These are phyloP conservation scores for Platanus orientalis DNA, from an alignment of 164 flowering plant species.

Conservation along the genomic window DNA sequence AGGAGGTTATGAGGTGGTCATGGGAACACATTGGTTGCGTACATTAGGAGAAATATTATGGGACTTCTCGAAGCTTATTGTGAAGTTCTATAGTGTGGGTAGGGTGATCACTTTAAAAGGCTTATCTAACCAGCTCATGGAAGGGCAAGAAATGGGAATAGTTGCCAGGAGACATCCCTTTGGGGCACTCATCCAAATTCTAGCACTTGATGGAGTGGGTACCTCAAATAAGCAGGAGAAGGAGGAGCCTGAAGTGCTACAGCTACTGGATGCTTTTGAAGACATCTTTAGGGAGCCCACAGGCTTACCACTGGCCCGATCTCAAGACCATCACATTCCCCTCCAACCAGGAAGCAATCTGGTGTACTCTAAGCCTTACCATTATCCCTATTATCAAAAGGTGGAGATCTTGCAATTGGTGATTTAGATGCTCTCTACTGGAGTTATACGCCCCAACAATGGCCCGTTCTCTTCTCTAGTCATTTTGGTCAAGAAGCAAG, in stretches of 20 bases:
- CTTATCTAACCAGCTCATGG: neutral
- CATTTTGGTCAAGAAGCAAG: neutral
- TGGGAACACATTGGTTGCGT: neutral
- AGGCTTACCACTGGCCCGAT: neutral
- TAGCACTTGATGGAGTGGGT: too few relatives aligned
- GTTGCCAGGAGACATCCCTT: neutral
- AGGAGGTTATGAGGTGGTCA: neutral
- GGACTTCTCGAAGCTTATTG: neutral
- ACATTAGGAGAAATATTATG: neutral
- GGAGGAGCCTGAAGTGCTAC: neutral
- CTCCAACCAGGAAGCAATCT: neutral
- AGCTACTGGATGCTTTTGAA: too few relatives aligned
- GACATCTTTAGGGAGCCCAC: neutral
- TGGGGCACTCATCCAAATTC: neutral
- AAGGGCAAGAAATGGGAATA: neutral
- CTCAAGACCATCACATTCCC: neutral
- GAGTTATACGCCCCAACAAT: neutral
- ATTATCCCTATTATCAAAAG: neutral
- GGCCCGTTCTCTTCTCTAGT: constrained; percentile 1
- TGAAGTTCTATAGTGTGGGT: neutral
- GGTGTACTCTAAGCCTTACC: neutral
- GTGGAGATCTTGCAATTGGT: neutral
- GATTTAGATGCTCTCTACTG: neutral
- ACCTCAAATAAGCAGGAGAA: too few relatives aligned
- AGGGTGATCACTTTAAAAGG: neutral